Evolutionary conservation across 129 eudicot species (phyloP), one percentile per base, ranked within the genome.

Genomic region (Chrysanthemum makinoi): DNA sequence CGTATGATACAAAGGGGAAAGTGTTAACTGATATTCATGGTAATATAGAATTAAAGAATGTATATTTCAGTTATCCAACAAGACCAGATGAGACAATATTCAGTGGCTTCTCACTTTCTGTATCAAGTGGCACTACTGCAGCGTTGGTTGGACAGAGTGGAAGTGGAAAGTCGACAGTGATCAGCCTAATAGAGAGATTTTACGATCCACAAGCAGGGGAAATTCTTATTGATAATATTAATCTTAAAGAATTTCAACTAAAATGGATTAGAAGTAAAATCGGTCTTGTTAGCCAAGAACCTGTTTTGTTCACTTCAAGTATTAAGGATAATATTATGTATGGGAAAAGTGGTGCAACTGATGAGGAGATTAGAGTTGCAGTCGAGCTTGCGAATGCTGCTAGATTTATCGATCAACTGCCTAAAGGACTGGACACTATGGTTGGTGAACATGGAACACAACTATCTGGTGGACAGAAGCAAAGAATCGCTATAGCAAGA

Each of bases 81-180:
- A 83, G 96, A 22, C 81, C 91, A 49, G 83, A 86, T 49, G 96
- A 86, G 77, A 77, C 72, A 62, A 84, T 89, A 60, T 89, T 89
- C 68, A 68, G 82, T 24, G 96, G 89, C 56, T 80, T 89, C 76
- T 86, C 91, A 46, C 78, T 89, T 3, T 73, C 33, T 59, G 84
- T 89, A 66, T 76, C 87, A 1, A 86, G 89, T 44, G 96, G 96
- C 49, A 71, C 74, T 6, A 89, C 96, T 49, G 86, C 91, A 11
- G 96, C 96, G 72, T 73, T 89, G 80, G 96, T 89, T 72, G 96
- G 96, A 16, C 89, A 89, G 59, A 89, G 96, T 69, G 96, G 96
- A 57, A 89, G 96, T 20, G 96, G 96, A 2, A 89, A 89, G 71
- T 86, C 96, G 1, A 89, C 96, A 0, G 87, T 89, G 3, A 84